Evolutionary conservation across 129 eudicot species (phyloP), one percentile per base, ranked within the genome.

Genomic region (Escallonia rubra): DNA sequence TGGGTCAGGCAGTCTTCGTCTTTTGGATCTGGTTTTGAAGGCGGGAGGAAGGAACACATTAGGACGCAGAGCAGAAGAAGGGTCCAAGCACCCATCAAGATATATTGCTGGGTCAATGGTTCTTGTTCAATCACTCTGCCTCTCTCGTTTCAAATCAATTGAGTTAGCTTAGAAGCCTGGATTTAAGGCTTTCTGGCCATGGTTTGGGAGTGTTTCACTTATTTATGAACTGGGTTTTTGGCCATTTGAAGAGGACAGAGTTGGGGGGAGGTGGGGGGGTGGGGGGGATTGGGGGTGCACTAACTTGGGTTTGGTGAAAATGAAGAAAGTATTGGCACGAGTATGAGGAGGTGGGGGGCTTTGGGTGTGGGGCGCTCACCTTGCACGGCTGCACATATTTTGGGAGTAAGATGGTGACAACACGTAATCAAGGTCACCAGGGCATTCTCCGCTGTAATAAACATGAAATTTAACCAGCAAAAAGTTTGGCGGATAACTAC

Each of bases 1-100:
- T 86, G 88, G 72, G 94, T 73, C 50, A 91, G 69, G 71, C 98
- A 91, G n/a, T 60, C 68, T 72, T 85, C 87, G 71, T 91, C 98
- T 61, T 79, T 68, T 50, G 98, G 96, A 86, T 91, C 96, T 76
- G 91, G 51, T 12, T 71, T 15, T 0, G 84, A 60, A 23, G 83
- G 87, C 8, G 74, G 64, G 55, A 75, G 63, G 63, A 72, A 16
- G 46, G 73, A 61, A 47, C 41, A 57, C 10, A 61, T 65, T 8
- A 80, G 67, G 11, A 74, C 34, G 10, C 41, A 43, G 23, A 73
- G 59, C 15, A 65, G 45, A 2, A 66, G 34, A 23, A 74, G 42
- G 9, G 15, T 58, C 45, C 56, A 45, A 16, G 9, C 16, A 10
- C 52, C 62, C 71, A 67, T 66, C 43, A 11, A 15, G 59, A 8